Percentiles rank a stretch among this genome's conserved stretches.
Conservation (phyloP, 495 filamentous ascomycete genomes). For the Pyrenula aspistea region DNA sequence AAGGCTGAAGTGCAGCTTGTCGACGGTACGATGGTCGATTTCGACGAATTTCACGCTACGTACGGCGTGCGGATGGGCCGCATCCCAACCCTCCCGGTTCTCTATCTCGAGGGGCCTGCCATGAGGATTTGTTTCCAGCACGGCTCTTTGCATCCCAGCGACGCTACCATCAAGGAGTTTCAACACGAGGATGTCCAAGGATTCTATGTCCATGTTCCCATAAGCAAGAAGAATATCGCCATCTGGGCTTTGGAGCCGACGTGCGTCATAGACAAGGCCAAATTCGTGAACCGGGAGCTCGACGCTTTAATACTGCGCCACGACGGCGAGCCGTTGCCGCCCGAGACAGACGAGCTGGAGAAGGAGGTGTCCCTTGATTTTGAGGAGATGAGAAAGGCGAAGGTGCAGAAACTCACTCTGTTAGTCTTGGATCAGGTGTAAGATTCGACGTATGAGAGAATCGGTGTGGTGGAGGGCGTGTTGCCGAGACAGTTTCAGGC, state of each 20-base stretch:
- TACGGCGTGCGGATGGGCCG: too few species aligned
- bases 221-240: background rate
- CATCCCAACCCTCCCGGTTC: too few species aligned
- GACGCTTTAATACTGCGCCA: background rate
- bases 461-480: too few species aligned
- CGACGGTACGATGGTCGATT: background rate
- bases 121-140: too few species aligned
- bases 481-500: too few species aligned
- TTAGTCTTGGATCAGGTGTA: background rate
- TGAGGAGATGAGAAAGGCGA: background rate
- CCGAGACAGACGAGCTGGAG: background rate
- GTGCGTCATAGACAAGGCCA: background rate
- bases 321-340: background rate
- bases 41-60: background rate
- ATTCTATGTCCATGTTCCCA: background rate
- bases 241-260: background rate
- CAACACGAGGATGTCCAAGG: background rate
- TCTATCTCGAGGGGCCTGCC: too few species aligned
- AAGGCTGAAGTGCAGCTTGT: background rate
- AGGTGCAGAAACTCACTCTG: background rate
- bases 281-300: background rate
- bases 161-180: background rate
- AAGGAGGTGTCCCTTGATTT: background rate
- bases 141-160: too few species aligned
- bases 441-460: too few species aligned